Evolutionary conservation across 2,329 filamentous ascomycete genomes (phyloP), one percentile per base, ranked within the genome.

Genomic region (Ramularia collo-cygni): DNA sequence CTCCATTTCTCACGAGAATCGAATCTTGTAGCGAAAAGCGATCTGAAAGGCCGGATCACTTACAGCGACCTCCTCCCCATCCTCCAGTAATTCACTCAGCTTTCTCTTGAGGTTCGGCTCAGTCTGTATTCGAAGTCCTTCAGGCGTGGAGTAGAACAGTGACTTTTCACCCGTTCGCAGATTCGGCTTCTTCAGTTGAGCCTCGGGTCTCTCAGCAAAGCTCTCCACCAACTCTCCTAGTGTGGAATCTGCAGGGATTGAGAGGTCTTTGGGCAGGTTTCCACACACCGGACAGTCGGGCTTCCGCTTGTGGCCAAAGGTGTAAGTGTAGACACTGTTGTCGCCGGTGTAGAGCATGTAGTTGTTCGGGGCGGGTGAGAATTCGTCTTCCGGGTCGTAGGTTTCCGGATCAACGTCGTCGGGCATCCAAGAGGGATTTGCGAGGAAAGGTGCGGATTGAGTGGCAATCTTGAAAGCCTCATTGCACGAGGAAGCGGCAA

Each of bases 321-420:
- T 98, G 64, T 95, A 95, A 0, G 92, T 98, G 69, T 98, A 98
- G 51, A 98, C 83, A 51, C 84, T 77, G 57, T 94, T 90, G 57
- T 96, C 89, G 33, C 93, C 92, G 9, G 87, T 95, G 64, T 98
- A 98, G 85, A 95, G 95, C 89, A 96, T 96, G 68, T 98, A 98
- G 62, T 95, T 72, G 48, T 70, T 65, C 6, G 59, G 94, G 5
- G 45, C 50, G 8, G 50, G 50, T 12, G 44, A 37, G 28, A 41
- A 48, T 33, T 51, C 47, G 16, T 48, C 46, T 19, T 46, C 37
- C 9, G 46, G 42, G 40, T 49, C 42, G 33, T 51, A 54, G 10
- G 42, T 40, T 18, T 50, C 48, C 4, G 44, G 46, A 40, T 53
- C 50, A 24, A 45, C 34, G n/a, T 46, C 47, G 5, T 38, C 44